These are phyloP conservation scores for Cetraspora pellucida DNA, from an alignment of 192 early-diverging fungal genomes.

Conservation along the genomic window DNA sequence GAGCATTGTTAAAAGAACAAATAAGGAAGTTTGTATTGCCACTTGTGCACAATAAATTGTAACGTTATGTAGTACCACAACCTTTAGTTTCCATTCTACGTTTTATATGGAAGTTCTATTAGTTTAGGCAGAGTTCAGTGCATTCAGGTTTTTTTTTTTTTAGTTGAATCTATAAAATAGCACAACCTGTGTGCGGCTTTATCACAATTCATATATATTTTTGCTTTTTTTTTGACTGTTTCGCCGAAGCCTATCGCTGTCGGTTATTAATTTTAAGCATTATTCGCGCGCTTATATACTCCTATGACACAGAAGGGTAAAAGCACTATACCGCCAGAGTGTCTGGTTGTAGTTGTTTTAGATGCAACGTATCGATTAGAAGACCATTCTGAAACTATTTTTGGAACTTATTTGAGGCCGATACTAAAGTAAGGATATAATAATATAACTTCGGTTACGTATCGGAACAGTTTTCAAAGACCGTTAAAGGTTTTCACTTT, in stretches of 20 bases:
- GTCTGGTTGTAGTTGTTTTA: slow-evolving; percentile 46
- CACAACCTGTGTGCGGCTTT: slow-evolving; percentile 7
- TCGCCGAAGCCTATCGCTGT: not conserved
- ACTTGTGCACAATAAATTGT: too few species aligned
- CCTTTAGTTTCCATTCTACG: not conserved
- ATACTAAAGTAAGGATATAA: slow-evolving; percentile 42
- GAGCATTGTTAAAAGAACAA: too few species aligned
- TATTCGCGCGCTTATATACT: not conserved
- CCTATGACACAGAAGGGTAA: not conserved
- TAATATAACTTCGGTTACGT: too few species aligned
- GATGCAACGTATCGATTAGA: slow-evolving; percentile 49
- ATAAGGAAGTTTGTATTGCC: too few species aligned
- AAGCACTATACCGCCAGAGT: not conserved
- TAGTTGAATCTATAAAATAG: not conserved
- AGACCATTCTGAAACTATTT: slow-evolving; percentile 41
- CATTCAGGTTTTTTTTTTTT: slow-evolving; percentile 3
- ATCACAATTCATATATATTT: not conserved
- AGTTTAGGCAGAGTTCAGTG: too few species aligned
- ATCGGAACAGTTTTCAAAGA: too few species aligned
- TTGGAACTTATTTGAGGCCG: slow-evolving; percentile 47
- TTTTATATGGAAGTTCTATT: not conserved
- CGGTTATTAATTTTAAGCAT: not conserved
- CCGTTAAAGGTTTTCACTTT: too few species aligned
- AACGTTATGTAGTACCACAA: too few species aligned
- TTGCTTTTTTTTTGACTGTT: not conserved